Conservation (phyloP, 495 filamentous ascomycete species). For the Hypoxylon trugodes region DNA sequence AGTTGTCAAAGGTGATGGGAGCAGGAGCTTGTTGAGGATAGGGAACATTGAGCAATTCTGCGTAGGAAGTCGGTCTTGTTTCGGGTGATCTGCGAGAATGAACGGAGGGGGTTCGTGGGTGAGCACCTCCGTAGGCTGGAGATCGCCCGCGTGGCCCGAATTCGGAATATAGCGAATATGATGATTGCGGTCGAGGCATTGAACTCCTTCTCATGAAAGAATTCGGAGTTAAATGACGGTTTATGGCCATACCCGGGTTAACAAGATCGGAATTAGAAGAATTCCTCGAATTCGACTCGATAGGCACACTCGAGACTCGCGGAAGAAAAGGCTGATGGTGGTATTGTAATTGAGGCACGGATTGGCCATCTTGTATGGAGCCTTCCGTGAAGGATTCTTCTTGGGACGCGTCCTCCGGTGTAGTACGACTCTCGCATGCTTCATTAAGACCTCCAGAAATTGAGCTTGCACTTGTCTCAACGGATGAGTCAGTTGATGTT, state of each 20-base stretch:
- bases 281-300: slow-evolving; percentile 49
- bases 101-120: slow-evolving; percentile 65
- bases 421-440: slow-evolving; percentile 48
- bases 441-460: slow-evolving; percentile 56
- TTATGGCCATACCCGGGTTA: slow-evolving; percentile 53
- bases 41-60: slow-evolving; percentile 85
- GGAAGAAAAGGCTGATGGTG: slow-evolving; percentile 60
- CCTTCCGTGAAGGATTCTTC: slow-evolving; percentile 54
- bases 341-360: slow-evolving; percentile 64
- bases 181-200: slow-evolving; percentile 71
- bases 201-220: slow-evolving; percentile 60
- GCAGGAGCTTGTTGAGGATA: slow-evolving; percentile 87
- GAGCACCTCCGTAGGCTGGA: slow-evolving; percentile 56
- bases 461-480: slow-evolving; percentile 60
- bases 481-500: slow-evolving; percentile 54
- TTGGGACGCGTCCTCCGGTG: slow-evolving; percentile 50
- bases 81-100: slow-evolving; percentile 78
- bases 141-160: slow-evolving; percentile 66
- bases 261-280: slow-evolving; percentile 57
- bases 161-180: slow-evolving; percentile 77
- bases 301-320: slow-evolving; percentile 48
- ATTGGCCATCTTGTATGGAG: slow-evolving; percentile 44
- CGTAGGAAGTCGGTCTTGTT: slow-evolving; percentile 78
- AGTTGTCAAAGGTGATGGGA: slow-evolving; percentile 77
- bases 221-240: slow-evolving; percentile 66